Conservation (phyloP, 768 basidiomycete species). For the Rhodotorula diobovata region DNA sequence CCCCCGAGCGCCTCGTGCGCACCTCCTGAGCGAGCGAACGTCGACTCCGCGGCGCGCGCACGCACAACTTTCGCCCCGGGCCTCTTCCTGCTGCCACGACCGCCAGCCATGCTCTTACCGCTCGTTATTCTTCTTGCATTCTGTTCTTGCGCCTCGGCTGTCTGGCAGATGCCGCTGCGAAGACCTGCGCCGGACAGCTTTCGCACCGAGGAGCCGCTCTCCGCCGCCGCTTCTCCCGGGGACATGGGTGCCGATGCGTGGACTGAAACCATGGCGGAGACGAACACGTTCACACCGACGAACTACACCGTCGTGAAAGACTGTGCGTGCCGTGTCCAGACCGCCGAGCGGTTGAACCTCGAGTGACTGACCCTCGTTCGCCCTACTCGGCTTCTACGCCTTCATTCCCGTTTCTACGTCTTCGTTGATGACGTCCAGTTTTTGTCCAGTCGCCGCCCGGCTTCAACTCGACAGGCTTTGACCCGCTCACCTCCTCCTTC, state of each 20-base stretch:
- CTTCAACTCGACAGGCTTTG: conserved; percentile 3
- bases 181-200: not conserved
- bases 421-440: not conserved
- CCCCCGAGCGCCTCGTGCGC: too few relatives aligned
- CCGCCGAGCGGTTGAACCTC: too few relatives aligned
- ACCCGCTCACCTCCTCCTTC: conserved; percentile 20
- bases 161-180: not conserved
- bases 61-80: too few relatives aligned
- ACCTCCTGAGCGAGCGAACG: too few relatives aligned
- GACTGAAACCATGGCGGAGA: not conserved
- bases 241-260: not conserved
- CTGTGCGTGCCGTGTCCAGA: not conserved
- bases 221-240: too few relatives aligned
- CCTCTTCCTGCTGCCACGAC: not conserved
- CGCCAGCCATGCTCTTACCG: not conserved
- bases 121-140: not conserved
- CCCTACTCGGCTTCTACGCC: too few relatives aligned
- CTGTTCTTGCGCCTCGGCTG: not conserved
- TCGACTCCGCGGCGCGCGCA: too few relatives aligned
- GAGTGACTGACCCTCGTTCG: too few relatives aligned
- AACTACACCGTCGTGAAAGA: conserved; percentile 23
- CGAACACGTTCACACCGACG: conserved; percentile 10
- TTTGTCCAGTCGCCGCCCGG: conserved; percentile 14
- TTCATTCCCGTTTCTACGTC: not conserved
- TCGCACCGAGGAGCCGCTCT: not conserved